A percentile compares a stretch with the other conserved stretches of the same genome.
Evolutionary conservation across 106 monocot species (phyloP).

Genomic region (Phalaenopsis aphrodite): DNA sequence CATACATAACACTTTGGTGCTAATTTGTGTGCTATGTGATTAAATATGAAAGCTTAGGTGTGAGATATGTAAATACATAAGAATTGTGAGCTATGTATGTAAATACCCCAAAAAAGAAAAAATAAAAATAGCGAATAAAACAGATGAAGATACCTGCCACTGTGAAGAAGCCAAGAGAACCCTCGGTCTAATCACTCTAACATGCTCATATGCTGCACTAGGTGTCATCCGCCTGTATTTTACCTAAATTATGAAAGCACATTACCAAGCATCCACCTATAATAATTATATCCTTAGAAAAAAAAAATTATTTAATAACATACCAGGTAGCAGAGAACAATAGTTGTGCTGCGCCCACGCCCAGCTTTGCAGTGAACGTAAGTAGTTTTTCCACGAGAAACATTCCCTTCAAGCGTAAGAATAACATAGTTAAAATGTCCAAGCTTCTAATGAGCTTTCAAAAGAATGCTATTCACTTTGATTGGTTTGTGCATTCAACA

Average conservation of each 20-base stretch:
- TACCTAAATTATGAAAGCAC: slow-evolving; percentile 41
- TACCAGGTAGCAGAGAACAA: slow-evolving; percentile 97
- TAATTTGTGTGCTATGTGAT: too few relatives aligned
- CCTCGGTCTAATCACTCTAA: slow-evolving; percentile 65
- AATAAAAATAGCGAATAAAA: too few relatives aligned
- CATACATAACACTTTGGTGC: too few relatives aligned
- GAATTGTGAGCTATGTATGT: too few relatives aligned
- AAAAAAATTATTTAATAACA: slow-evolving; percentile 4
- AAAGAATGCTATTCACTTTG: background rate
- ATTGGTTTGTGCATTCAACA: background rate
- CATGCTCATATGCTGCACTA: slow-evolving; percentile 62
- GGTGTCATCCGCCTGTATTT: slow-evolving; percentile 82
- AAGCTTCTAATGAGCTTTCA: background rate
- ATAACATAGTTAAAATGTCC: background rate
- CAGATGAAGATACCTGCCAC: slow-evolving; percentile 47
- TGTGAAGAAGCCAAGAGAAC: slow-evolving; percentile 86
- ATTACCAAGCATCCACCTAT: background rate
- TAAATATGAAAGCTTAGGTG: too few relatives aligned
- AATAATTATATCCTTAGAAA: background rate
- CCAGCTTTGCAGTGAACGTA: slow-evolving; percentile 99
- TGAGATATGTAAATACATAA: too few relatives aligned
- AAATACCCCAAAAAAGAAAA: too few relatives aligned
- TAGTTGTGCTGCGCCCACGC: slow-evolving; percentile 93
- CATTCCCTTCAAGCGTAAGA: slow-evolving; percentile 45
- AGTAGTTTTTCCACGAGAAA: slow-evolving; percentile 63